Percentiles rank a stretch among this genome's conserved stretches.
Conservation (phyloP, 208 protist species). For the Acanthamoeba triangularis region DNA sequence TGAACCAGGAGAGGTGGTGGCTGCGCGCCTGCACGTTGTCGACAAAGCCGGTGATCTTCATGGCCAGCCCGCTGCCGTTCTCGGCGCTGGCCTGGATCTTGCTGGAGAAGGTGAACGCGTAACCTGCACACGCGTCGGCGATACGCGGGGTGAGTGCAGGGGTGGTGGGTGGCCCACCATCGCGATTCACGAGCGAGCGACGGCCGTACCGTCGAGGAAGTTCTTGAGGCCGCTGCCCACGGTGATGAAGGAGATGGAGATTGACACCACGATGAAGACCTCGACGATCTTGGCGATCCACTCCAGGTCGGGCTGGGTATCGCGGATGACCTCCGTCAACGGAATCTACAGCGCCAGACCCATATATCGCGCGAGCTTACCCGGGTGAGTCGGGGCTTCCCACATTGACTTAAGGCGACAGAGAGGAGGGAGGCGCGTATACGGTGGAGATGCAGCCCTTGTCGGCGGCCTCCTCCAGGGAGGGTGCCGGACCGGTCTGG, state of each 20-base stretch:
- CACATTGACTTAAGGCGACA: background rate
- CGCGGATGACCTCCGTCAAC: slow-evolving; percentile 85
- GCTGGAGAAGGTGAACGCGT: slow-evolving; percentile 30
- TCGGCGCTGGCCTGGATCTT: slow-evolving; percentile 43
- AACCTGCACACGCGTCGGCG: background rate
- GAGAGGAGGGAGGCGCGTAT: background rate
- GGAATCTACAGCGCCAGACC: slow-evolving; percentile 73
- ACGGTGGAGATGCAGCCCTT: slow-evolving; percentile 81
- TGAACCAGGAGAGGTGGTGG: slow-evolving; percentile 41
- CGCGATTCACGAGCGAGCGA: background rate
- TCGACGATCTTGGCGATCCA: slow-evolving; percentile 84
- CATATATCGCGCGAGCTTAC: background rate
- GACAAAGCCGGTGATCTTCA: background rate
- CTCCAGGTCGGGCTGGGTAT: slow-evolving; percentile 79
- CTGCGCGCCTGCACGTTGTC: slow-evolving; percentile 57
- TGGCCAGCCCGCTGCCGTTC: background rate
- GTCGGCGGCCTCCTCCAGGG: slow-evolving; percentile 62
- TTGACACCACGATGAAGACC: slow-evolving; percentile 87
- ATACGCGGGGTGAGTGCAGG: background rate
- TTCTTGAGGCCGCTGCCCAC: slow-evolving; percentile 88
- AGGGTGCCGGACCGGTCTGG: slow-evolving; percentile 66
- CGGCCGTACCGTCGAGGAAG: slow-evolving; percentile 83
- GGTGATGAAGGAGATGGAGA: slow-evolving; percentile 88
- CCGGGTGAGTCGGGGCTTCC: background rate
- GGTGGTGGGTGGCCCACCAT: background rate